These are phyloP conservation scores for Byssothecium circinans DNA, from an alignment of 2,329 filamentous ascomycete species.

Conservation along the genomic window DNA sequence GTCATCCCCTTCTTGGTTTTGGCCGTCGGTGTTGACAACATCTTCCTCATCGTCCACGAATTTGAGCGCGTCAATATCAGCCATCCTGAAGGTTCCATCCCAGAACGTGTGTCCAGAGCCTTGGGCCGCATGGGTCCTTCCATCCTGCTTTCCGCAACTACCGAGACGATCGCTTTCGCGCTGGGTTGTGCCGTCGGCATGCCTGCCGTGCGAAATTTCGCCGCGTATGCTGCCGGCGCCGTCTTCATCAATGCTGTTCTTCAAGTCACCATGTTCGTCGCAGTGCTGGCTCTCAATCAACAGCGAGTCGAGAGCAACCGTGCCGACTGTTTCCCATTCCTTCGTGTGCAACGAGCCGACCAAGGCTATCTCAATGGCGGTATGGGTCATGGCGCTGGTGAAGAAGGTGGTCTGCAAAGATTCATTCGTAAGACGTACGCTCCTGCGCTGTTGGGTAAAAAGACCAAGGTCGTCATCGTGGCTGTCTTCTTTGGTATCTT, in stretches of 20 bases:
- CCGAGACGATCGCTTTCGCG: conserved; percentile 90
- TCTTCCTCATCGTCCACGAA: conserved; percentile 97
- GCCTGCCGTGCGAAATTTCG: conserved; percentile 97
- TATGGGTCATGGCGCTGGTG: conserved; percentile 71
- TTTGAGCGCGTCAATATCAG: conserved; percentile 93
- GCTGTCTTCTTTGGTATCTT: conserved; percentile 85
- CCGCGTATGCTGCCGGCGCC: conserved; percentile 91
- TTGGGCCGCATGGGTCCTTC: conserved; percentile 97
- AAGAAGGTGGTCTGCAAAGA: conserved; percentile 79
- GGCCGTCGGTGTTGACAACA: conserved; percentile 97
- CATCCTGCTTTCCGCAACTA: conserved; percentile 91
- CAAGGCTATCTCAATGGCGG: conserved; percentile 66
- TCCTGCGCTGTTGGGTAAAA: conserved; percentile 75
- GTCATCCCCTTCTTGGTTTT: conserved; percentile 97
- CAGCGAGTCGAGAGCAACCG: conserved; percentile 83
- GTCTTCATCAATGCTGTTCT: conserved; percentile 97
- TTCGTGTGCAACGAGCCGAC: conserved; percentile 75
- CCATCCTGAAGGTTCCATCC: conserved; percentile 84
- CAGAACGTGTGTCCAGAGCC: conserved; percentile 81
- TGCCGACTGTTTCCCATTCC: conserved; percentile 89
- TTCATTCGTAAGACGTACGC: conserved; percentile 93
- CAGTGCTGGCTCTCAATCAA: conserved; percentile 89
- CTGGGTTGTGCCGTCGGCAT: conserved; percentile 93
- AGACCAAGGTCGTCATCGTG: conserved; percentile 75
- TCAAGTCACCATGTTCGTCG: conserved; percentile 96